Evolutionary conservation across 1,284 basidiomycete species (phyloP).

Genomic region (Coniferiporia sulphurascens): DNA sequence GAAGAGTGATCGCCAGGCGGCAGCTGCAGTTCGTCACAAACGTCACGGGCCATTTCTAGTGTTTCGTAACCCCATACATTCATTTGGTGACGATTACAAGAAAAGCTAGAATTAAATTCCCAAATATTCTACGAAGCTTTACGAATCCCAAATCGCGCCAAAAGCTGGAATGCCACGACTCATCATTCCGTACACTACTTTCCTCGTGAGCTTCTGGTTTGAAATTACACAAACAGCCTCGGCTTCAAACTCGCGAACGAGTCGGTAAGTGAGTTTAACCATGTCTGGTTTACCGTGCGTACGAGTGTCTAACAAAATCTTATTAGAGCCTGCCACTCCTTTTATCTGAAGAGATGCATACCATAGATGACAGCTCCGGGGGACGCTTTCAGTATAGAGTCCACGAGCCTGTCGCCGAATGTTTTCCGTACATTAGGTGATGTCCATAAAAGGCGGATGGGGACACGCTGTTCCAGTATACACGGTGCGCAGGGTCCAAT

Average conservation of each 20-base stretch:
- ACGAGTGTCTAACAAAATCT: slow-evolving; percentile 45
- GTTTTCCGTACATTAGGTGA: slow-evolving; percentile 55
- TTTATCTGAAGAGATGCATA: slow-evolving; percentile 23
- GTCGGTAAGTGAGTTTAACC: slow-evolving; percentile 52
- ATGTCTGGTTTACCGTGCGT: slow-evolving; percentile 57
- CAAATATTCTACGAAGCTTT: slow-evolving; percentile 6
- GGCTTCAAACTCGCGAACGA: slow-evolving; percentile 55
- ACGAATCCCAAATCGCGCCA: slow-evolving; percentile 54
- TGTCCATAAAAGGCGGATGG: slow-evolving; percentile 55
- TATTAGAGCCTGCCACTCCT: not conserved
- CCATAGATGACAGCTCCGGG: slow-evolving; percentile 55
- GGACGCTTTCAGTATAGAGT: slow-evolving; percentile 47
- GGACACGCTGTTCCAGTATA: slow-evolving; percentile 46
- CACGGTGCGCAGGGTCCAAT: slow-evolving; percentile 56
- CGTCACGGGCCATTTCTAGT: too few species aligned
- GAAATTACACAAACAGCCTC: slow-evolving; percentile 60
- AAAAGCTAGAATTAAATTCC: too few species aligned
- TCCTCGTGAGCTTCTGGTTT: slow-evolving; percentile 55
- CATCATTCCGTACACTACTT: slow-evolving; percentile 57
- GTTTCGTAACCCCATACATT: too few species aligned
- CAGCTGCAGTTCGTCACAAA: too few species aligned
- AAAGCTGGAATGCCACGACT: slow-evolving; percentile 57
- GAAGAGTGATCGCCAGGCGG: too few species aligned
- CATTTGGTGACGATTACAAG: too few species aligned
- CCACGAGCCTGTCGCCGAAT: slow-evolving; percentile 54